Base-by-base conservation (phyloP, 768 basidiomycete species). In the Kwoniella botswanensis region DNA sequence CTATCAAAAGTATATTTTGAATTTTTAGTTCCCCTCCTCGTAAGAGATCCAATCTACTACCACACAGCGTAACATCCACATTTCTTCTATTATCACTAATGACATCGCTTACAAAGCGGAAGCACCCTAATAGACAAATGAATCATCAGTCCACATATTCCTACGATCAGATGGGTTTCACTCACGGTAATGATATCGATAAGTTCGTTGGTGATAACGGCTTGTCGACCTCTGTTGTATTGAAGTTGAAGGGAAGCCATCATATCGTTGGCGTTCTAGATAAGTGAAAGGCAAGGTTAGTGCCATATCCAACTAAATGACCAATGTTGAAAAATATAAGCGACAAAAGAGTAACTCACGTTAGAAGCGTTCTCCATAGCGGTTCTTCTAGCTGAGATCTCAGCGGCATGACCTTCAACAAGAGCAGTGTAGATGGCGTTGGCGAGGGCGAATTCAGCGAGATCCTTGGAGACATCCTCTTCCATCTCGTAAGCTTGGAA, bases 361-460 rank as follows among this genome's bases (percentile, higher is more conserved):
- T 99, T 99, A 75, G 95, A 94, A 59, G 96, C 96, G 82, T 94
- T 98, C 89, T 98, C 97, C 97, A 99, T 99, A 80, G 97, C 97
- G 77, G 96, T 98, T 77, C 96, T 91, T 84, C 96, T 90, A 63
- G 74, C 74, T 68, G 80, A 84, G 71, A 85, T 91, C 85, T 98
- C 96, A 79, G 95, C 94, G 62, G 96, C 96, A 84, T 98, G 94
- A 66, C 90, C 92, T 85, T 99, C 96, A 26, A 92, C 91, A 56
- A 99, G 91, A 62, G 94, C 90, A 75, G 94, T 91, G 84, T 90
- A 98, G 86, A 99, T 89, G 73, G 94, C 94, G 85, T 98, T 98
- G 81, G 97, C 95, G 66, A 99, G 88, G 3, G 94, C 90, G 85
- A 99, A 99, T 84, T 98, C 94, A 63, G 92, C 89, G 60, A 98